phyloP scores from a whole-genome alignment of 2,329 filamentous ascomycete species.

The Rhynchosporium secalis region DNA sequence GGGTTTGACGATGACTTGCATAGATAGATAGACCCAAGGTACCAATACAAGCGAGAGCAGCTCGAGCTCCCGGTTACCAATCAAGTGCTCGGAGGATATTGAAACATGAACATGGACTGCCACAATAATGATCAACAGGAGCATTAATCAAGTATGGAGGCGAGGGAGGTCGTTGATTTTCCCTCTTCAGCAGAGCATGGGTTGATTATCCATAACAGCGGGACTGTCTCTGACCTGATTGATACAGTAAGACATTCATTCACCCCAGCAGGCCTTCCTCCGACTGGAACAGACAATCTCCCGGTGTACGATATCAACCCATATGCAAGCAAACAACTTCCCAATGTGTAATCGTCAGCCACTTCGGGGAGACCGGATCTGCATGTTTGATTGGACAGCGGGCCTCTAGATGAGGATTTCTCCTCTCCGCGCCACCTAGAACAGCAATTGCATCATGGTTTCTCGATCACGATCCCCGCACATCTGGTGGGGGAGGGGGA shows the following conservation, averaged over 20 bases:
- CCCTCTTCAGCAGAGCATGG: too few species aligned
- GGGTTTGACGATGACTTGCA: conserved; percentile 7
- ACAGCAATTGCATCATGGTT: conserved; percentile 9
- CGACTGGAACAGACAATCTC: too few species aligned
- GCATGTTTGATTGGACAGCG: neutral
- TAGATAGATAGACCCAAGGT: neutral
- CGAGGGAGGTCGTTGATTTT: too few species aligned
- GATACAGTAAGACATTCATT: too few species aligned
- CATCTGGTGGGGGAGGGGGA: neutral
- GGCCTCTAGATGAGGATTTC: neutral
- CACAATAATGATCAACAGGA: conserved; percentile 7
- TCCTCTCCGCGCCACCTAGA: neutral
- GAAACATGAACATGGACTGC: neutral
- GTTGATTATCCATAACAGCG: too few species aligned
- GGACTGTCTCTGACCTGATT: too few species aligned
- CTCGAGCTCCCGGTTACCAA: conserved; percentile 1
- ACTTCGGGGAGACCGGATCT: too few species aligned
- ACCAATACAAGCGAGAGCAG: neutral
- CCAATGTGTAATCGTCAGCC: too few species aligned
- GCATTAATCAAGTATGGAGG: neutral
- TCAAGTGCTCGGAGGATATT: neutral
- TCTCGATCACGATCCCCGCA: neutral
- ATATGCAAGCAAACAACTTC: too few species aligned
- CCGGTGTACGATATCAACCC: too few species aligned
- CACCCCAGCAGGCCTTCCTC: too few species aligned